A percentile compares a stretch with the other conserved stretches of the same genome.
Conservation (phyloP, 306 rosid species). For the Geum urbanum region DNA sequence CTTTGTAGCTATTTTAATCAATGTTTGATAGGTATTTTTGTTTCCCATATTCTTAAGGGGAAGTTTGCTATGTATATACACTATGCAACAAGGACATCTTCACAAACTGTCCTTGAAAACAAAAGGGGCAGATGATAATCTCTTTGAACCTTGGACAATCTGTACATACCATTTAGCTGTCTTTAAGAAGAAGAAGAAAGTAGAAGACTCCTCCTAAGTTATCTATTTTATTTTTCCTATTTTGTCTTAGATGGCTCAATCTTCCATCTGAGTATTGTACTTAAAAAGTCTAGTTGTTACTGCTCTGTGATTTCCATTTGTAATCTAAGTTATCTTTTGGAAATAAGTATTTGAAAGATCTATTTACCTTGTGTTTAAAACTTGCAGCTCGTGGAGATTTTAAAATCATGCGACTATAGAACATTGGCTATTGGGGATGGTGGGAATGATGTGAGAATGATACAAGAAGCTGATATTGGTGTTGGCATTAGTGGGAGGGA, state of each 20-base stretch:
- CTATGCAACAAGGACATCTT: not conserved
- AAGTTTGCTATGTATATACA: conserved; percentile 7
- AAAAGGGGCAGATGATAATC: not conserved
- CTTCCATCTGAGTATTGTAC: not conserved
- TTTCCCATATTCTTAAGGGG: not conserved
- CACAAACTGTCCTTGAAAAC: not conserved
- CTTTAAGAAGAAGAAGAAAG: not conserved
- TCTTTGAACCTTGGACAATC: not conserved
- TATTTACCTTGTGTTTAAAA: conserved; percentile 13
- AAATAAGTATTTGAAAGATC: not conserved
- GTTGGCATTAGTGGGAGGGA: conserved; percentile 99
- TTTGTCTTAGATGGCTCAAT: not conserved
- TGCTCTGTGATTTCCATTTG: not conserved
- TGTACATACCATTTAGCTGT: not conserved
- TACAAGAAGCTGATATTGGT: conserved; percentile 96
- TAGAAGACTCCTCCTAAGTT: not conserved
- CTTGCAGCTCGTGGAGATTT: conserved; percentile 88
- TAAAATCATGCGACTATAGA: conserved; percentile 90
- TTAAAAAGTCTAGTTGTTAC: not conserved
- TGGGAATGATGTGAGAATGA: conserved; percentile 99
- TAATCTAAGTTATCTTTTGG: not conserved
- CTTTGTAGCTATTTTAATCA: not conserved
- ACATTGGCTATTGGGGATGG: conserved; percentile 98
- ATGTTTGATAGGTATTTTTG: not conserved
- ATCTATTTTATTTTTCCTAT: not conserved